Evolutionary conservation across 2,329 filamentous ascomycete genomes (phyloP), one percentile per base, ranked within the genome.

Genomic region (Pseudonectria buxi): DNA sequence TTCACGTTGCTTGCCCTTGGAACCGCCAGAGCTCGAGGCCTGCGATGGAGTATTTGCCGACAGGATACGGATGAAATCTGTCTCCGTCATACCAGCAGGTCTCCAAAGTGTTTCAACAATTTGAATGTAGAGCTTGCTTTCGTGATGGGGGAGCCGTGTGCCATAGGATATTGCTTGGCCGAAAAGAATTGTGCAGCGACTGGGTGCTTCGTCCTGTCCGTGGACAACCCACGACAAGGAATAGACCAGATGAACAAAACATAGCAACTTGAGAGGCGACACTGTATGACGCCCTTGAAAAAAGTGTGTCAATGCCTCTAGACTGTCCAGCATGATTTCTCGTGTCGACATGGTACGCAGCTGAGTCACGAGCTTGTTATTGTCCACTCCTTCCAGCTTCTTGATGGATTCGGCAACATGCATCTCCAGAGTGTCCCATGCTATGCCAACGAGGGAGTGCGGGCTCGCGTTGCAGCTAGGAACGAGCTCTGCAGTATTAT

Each of bases 201-300:
- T 39, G 10, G 47, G 32, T 5, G 64, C 54, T 22, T 65, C 61
- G 33, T 64, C 58, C 45, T n/a, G n/a, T n/a, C 64, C 65, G 35
- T 71, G 61, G 5, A 71, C 47, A 11, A 70, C 58, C 9, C 72
- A 44, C 4, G 66, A 72, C 26, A 75, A 61, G 10, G 70, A 67
- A 43, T 73, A 74, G 15, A 69, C 57, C 14, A 76, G 43, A 36
- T 76, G 72, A 24, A 74, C 50, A 40, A 76, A 68, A 47, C 70
- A 75, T 2, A 76, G 47, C 3, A 65, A 61, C 18, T 70, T 61
- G 18, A 69, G 45, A 4, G 72, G 58, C 1, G 64, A 62, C 3
- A 54, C 49, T 1, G 58, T 52, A 6, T 55, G 51, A n/a, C 47
- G 47, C 3, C 64, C 67, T 14, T 60, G 53, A 1, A 74, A 43